Evolutionary conservation across 768 basidiomycete species (phyloP).

Genomic region (Tulasnella sp.): DNA sequence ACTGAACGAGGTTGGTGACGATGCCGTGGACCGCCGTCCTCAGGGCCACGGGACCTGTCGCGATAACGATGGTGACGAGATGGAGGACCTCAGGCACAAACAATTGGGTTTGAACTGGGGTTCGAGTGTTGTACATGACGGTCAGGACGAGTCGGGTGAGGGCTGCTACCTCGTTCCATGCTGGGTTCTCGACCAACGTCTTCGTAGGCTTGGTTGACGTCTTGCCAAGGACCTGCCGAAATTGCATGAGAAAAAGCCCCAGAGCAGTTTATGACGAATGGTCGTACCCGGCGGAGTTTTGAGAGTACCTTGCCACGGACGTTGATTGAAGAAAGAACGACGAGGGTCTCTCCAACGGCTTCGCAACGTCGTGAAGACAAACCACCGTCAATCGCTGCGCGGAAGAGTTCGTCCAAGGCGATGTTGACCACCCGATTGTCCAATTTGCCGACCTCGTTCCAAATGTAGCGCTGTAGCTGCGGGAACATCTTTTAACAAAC

Average conservation of each 20-base stretch:
- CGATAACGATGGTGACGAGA: constrained; percentile 64
- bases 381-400: constrained; percentile 74
- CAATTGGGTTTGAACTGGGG: constrained; percentile 55
- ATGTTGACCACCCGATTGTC: constrained; percentile 58
- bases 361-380: constrained; percentile 66
- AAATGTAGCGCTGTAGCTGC: constrained; percentile 60
- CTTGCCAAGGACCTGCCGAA: constrained; percentile 53
- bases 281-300: constrained; percentile 61
- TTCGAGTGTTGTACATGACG: constrained; percentile 54
- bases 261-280: neutral
- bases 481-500: constrained; percentile 41
- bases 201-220: constrained; percentile 52
- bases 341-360: constrained; percentile 59
- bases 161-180: constrained; percentile 74
- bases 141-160: constrained; percentile 64
- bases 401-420: constrained; percentile 67
- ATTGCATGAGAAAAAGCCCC: neutral
- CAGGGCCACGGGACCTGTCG: constrained; percentile 58
- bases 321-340: constrained; percentile 60
- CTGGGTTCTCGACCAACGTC: constrained; percentile 53
- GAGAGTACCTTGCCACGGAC: constrained; percentile 69
- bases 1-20: constrained; percentile 70
- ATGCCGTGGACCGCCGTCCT: constrained; percentile 75
- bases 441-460: constrained; percentile 62
- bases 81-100: constrained; percentile 78